phyloP scores from a whole-genome alignment of 2,329 filamentous ascomycete species.

The Aspergillus felis region DNA sequence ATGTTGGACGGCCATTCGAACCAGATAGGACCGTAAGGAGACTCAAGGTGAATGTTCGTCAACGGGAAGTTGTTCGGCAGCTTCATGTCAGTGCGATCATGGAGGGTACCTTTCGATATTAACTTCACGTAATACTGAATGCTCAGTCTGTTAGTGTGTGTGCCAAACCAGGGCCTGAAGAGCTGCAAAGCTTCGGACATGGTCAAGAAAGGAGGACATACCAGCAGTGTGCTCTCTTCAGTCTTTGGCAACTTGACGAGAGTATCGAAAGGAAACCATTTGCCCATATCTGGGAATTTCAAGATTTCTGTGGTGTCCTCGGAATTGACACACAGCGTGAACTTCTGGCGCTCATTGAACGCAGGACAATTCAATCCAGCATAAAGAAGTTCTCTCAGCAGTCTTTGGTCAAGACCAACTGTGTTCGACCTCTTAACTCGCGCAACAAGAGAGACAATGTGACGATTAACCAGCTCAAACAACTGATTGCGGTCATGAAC shows the following conservation, averaged over 20 bases:
- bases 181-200: not conserved
- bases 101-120: conserved; percentile 18
- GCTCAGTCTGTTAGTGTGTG: not conserved
- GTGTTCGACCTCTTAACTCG: conserved; percentile 47
- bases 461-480: conserved; percentile 44
- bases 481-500: conserved; percentile 46
- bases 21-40: conserved; percentile 27
- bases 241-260: conserved; percentile 24
- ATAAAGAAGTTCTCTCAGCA: conserved; percentile 38
- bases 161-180: not conserved
- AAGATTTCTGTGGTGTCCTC: conserved; percentile 17
- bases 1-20: conserved; percentile 22
- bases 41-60: conserved; percentile 12
- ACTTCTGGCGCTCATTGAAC: conserved; percentile 45
- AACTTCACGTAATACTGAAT: conserved; percentile 22
- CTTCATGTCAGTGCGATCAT: conserved; percentile 5
- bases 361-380: conserved; percentile 40
- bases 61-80: conserved; percentile 18
- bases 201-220: conserved; percentile 14
- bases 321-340: conserved; percentile 27
- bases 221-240: conserved; percentile 21
- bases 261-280: conserved; percentile 41
- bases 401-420: conserved; percentile 37
- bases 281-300: conserved; percentile 22
- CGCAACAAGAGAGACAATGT: conserved; percentile 68